phyloP scores from a whole-genome alignment of 306 rosid species.

The Ochetophila trinervis region DNA sequence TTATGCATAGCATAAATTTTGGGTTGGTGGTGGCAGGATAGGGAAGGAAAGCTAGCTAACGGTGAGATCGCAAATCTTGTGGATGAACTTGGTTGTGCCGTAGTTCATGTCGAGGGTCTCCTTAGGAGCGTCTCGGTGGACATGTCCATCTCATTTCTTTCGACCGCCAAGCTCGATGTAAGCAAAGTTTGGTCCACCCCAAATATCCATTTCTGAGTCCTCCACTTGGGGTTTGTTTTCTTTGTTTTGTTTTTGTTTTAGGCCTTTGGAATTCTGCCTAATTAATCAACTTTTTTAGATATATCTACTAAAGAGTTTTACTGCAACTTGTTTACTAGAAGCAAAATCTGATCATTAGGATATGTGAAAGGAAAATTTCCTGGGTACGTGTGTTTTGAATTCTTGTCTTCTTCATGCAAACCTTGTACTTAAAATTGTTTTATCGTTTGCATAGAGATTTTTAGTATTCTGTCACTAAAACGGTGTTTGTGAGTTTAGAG shows the following conservation, averaged over 20 bases:
- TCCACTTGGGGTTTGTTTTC: not conserved
- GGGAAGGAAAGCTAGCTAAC: constrained; percentile 52
- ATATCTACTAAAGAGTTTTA: not conserved
- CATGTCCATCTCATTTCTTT: constrained; percentile 72
- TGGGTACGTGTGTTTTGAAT: no score
- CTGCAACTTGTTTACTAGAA: not conserved
- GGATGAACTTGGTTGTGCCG: constrained; percentile 64
- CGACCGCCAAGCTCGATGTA: constrained; percentile 55
- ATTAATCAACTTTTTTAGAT: not conserved
- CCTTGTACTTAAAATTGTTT: no score
- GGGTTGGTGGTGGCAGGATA: constrained; percentile 47
- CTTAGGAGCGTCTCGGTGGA: constrained; percentile 85
- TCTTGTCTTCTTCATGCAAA: no score
- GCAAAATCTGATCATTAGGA: constrained; percentile 75
- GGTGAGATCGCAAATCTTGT: constrained; percentile 82
- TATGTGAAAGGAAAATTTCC: no score
- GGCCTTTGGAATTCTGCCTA: not conserved
- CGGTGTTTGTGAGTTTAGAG: no score
- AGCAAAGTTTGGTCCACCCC: constrained; percentile 18
- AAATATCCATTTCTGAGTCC: not conserved
- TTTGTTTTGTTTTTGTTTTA: no score
- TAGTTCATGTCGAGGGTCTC: constrained; percentile 53
- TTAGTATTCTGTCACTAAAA: no score
- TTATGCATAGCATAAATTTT: not conserved
- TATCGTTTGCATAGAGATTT: no score